Evolutionary conservation across 2,329 filamentous ascomycete genomes (phyloP), one percentile per base, ranked within the genome.

Genomic region (Chrysoporthe puriensis): DNA sequence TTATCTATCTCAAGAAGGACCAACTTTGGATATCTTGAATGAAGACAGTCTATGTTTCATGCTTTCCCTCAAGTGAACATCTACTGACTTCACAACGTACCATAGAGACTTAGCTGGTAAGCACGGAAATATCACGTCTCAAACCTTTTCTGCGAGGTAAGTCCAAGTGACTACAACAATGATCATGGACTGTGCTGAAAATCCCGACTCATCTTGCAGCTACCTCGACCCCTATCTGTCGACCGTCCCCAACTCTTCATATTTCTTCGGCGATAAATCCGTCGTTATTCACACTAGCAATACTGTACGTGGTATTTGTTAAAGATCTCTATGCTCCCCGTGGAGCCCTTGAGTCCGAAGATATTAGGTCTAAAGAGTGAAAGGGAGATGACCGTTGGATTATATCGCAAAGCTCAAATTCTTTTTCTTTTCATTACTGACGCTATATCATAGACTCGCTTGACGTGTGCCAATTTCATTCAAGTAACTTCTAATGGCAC

Each of bases 61-160:
- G 36, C 9, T 40, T 40, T 7, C 9, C 9, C 1, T 40, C 36
- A 9, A 40, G 9, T 9, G 36, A 46, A 13, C 44, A 46, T 4
- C 18, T n/a, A 18, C 44, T 46, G 44, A 46, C 2, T n/a, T 14
- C 13, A 13, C 4, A 13, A 14, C 14, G 44, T n/a, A 13, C 4
- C 18, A n/a, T n/a, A 46, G 44, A 57, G 54, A 57, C 18, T 34
- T 57, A 7, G 54, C 54, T 14, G 54, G 54, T 2, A 57, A 57
- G 54, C 54, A 57, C 54, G 54, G 54, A 36, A 57, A 57, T 18
- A 34, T 57, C 54, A 57, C 54, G 11, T 57, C 54, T 32, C 54
- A 57, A 2, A 57, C 26, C 9, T 57, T 57, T 11, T 57, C 54
- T n/a, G 26, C 26, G 5, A 57, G 54, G 54, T 57, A 34, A 16